A percentile compares a stretch with the other conserved stretches of the same genome.
These are phyloP conservation scores for Raffaelea deltoideospora DNA, from an alignment of 2,329 filamentous ascomycete genomes.

Conservation along the genomic window DNA sequence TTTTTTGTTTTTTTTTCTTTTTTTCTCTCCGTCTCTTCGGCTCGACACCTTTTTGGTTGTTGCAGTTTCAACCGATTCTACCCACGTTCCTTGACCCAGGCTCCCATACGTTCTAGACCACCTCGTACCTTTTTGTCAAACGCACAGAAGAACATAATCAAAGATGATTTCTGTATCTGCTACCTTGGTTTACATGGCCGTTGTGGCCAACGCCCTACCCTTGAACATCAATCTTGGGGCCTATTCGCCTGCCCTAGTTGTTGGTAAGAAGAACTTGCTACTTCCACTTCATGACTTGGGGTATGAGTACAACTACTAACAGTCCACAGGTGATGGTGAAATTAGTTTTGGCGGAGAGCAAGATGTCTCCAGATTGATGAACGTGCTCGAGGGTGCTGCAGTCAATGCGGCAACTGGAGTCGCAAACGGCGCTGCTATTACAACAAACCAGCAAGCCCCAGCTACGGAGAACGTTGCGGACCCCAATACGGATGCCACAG, in stretches of 20 bases:
- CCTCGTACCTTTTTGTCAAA: no score
- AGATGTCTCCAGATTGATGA: conserved; percentile 29
- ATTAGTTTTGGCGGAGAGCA: conserved; percentile 29
- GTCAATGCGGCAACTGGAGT: conserved; percentile 21
- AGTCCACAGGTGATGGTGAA: conserved; percentile 24
- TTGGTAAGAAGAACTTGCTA: no score
- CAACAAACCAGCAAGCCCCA: conserved; percentile 7
- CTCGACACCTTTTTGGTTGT: not conserved
- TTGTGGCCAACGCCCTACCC: conserved; percentile 8
- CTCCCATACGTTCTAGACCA: no score
- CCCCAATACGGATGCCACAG: conserved; percentile 6
- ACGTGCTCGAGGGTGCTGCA: conserved; percentile 29
- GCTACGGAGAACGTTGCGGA: conserved; percentile 1
- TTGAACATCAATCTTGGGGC: conserved; percentile 26
- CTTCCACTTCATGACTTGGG: no score
- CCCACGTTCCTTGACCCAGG: not conserved
- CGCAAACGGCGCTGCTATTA: conserved; percentile 10
- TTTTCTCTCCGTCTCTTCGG: not conserved
- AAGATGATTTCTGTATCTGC: conserved; percentile 9
- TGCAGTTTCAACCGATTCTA: not conserved
- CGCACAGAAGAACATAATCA: not conserved
- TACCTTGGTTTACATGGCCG: conserved; percentile 4
- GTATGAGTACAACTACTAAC: not conserved
- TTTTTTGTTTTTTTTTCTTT: not conserved
- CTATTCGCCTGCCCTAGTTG: conserved; percentile 27